Conservation (phyloP, 129 eudicot genomes). For the Mikania micrantha region DNA sequence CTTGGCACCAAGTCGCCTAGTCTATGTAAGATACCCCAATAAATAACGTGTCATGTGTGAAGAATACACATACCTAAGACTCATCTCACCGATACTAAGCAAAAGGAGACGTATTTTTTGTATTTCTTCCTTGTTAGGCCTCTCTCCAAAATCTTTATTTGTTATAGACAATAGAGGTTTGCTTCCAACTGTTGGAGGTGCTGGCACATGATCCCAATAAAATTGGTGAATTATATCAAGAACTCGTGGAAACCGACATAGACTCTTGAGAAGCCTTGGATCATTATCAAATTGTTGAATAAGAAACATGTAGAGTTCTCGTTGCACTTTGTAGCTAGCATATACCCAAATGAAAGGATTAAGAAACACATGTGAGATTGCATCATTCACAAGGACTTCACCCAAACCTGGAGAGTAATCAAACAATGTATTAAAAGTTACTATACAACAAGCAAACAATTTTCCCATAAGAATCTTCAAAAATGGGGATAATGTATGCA, state of each 20-base stretch:
- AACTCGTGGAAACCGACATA: conserved; percentile 85
- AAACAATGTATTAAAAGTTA: conserved; percentile 13
- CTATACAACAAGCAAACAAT: background rate
- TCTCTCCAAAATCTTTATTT: conserved; percentile 58
- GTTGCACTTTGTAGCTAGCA: conserved; percentile 78
- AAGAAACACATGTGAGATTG: conserved; percentile 74
- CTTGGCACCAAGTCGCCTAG: background rate
- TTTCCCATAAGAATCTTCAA: background rate
- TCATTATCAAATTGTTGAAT: conserved; percentile 91
- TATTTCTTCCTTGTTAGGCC: conserved; percentile 73
- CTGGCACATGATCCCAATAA: conserved; percentile 57
- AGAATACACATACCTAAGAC: conserved; percentile 61
- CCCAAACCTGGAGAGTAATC: conserved; percentile 62
- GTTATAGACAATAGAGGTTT: conserved; percentile 44
- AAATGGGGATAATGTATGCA: background rate
- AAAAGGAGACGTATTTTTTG: conserved; percentile 91
- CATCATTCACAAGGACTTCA: conserved; percentile 85
- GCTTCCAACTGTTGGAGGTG: conserved; percentile 34
- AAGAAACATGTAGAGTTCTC: conserved; percentile 92
- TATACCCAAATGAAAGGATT: conserved; percentile 84
- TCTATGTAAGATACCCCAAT: background rate
- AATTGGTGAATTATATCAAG: conserved; percentile 74
- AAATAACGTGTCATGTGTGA: background rate
- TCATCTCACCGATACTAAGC: conserved; percentile 96
- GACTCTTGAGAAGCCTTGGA: conserved; percentile 76